Conservation (phyloP, 257 asterid species). For the Apocynum venetum region DNA sequence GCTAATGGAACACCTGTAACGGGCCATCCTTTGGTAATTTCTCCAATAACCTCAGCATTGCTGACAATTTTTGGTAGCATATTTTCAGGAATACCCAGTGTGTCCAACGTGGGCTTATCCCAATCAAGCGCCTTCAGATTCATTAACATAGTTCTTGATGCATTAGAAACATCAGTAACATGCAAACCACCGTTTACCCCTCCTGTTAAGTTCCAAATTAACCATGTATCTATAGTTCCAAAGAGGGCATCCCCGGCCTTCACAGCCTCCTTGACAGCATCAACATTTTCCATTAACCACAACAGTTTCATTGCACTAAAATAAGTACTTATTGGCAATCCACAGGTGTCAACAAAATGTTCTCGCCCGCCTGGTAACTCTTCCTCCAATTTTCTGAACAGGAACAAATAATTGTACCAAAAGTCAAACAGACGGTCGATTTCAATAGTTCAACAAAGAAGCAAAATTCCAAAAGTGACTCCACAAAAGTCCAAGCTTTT, state of each 20-base stretch:
- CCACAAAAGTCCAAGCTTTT: not conserved
- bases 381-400: conserved; percentile 65
- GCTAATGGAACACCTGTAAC: conserved; percentile 70
- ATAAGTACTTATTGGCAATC: conserved; percentile 83
- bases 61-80: conserved; percentile 72
- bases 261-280: conserved; percentile 53
- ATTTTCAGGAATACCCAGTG: conserved; percentile 45
- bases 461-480: not conserved
- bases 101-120: conserved; percentile 54
- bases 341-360: conserved; percentile 74
- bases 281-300: conserved; percentile 84
- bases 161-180: conserved; percentile 83
- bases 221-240: conserved; percentile 92
- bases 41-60: conserved; percentile 74
- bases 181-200: conserved; percentile 68
- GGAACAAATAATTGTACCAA: conserved; percentile 13
- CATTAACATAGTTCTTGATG: conserved; percentile 95
- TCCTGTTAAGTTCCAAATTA: conserved; percentile 93
- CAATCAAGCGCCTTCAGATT: conserved; percentile 74
- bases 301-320: conserved; percentile 83
- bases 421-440: conserved; percentile 2
- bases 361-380: conserved; percentile 81
- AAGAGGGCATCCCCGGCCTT: conserved; percentile 74
- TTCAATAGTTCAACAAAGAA: not conserved
- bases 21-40: conserved; percentile 70